Percentiles rank a stretch among this genome's conserved stretches.
These are phyloP conservation scores for Wickerhamiella infanticola DNA, from an alignment of 1,139 yeast genomes.

Conservation along the genomic window DNA sequence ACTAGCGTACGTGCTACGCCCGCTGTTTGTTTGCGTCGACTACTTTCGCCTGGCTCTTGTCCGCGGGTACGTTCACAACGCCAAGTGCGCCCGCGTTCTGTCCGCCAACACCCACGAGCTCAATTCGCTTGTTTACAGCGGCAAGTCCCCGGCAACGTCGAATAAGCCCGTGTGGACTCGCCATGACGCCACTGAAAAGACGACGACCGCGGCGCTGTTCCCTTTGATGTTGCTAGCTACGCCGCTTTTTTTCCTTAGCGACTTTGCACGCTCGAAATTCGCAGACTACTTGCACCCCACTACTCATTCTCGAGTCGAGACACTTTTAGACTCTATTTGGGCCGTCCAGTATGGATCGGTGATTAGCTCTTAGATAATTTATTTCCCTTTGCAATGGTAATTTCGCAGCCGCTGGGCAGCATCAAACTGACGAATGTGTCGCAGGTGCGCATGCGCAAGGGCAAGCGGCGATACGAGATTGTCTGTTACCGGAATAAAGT, in stretches of 20 bases:
- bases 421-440: slow-evolving; percentile 89
- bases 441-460: slow-evolving; percentile 68
- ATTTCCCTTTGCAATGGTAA: slow-evolving; percentile 30
- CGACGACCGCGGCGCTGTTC: background rate
- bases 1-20: background rate
- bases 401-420: slow-evolving; percentile 79
- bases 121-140: background rate
- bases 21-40: slow-evolving; percentile 1
- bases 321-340: background rate
- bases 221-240: background rate
- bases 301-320: background rate
- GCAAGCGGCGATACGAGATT: slow-evolving; percentile 74
- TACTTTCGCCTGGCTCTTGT: slow-evolving; percentile 2
- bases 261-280: background rate
- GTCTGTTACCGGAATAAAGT: slow-evolving; percentile 96
- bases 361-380: background rate
- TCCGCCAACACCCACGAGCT: background rate
- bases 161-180: background rate
- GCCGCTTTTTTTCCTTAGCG: slow-evolving; percentile 1
- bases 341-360: background rate
- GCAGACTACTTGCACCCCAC: background rate
- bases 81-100: background rate
- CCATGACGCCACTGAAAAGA: background rate
- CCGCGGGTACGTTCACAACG: background rate
- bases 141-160: background rate